Base-by-base conservation (phyloP, 176 grass and related monocot species). In the Carex cristatella region DNA sequence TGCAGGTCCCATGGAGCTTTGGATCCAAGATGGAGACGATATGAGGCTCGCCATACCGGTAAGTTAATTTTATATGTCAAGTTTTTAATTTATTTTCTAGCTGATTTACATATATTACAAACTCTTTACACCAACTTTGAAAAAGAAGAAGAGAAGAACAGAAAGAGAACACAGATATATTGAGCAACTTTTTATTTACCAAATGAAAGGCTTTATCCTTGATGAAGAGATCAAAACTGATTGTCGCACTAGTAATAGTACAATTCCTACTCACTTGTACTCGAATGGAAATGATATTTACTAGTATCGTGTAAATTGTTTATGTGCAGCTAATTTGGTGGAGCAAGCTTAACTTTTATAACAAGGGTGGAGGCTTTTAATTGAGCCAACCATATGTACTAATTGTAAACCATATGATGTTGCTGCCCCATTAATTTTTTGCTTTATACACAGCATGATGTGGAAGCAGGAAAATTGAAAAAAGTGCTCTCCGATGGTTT, bases 391-490 rank as follows among this genome's bases (percentile, higher is more conserved):
- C 44, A 53, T 75, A 10, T 75, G 44, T 76, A 40, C 38, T 54
- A 54, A 54, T 23, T 28, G 23, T 32, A 28, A 23, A 27, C 70
- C 40, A 57, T 58, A 30, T 57, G 73, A 55, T 78, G 46, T 76
- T 30, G 72, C 44, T 4, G 12, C 13, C 74, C 51, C 15, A 19
- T 86, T 64, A 13, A 64, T 4, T 66, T 67, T 71, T 84, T 80
- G 54, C 3, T 40, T 91, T 69, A 7, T 84, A 3, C 81, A 54
- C 85, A 98, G 95, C 92, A 95, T 88, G 95, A 98, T 44, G 95
- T 98, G 33, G 95, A 98, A 7, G 93, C 95, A 66, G 93, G 95
- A 85, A 81, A 80, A 14, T 80, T 98, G 86, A 95, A 98, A 90
- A 98, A 95, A 88, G 85, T 98, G 71, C 85, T 98, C 0, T 93